Conservation (phyloP, 2,329 filamentous ascomycete genomes). For the Pseudogymnoascus sp. region DNA sequence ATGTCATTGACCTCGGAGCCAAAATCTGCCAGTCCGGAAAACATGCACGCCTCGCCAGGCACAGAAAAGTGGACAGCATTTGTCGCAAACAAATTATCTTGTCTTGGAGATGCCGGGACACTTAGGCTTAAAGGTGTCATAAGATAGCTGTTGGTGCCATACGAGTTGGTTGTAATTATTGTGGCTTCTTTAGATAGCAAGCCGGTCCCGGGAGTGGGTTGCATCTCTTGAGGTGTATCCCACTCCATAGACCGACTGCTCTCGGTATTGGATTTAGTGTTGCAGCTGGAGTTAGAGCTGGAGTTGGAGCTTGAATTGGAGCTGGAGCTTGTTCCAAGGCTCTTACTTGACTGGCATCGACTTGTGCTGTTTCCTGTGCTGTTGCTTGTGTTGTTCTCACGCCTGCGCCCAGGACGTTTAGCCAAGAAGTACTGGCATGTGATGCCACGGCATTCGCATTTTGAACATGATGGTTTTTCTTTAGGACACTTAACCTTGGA, state of each 20-base stretch:
- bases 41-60: neutral
- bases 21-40: neutral
- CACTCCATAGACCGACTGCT: neutral
- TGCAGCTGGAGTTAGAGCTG: neutral
- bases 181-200: neutral
- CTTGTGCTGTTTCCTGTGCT: neutral
- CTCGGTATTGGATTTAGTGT: neutral
- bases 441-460: conserved; percentile 26
- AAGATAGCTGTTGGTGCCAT: neutral
- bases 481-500: conserved; percentile 31
- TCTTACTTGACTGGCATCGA: too few relatives aligned
- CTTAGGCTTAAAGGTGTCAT: neutral
- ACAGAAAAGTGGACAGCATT: neutral
- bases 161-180: neutral
- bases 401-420: conserved; percentile 24
- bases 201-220: neutral
- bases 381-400: conserved; percentile 10
- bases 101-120: neutral
- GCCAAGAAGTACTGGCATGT: conserved; percentile 28
- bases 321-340: too few relatives aligned
- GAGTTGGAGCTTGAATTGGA: neutral
- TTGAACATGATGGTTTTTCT: conserved; percentile 29
- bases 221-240: neutral
- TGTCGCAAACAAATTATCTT: neutral
- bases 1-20: neutral